phyloP scores from a whole-genome alignment of 1,139 yeast species.

The Diutina pseudorugosa region DNA sequence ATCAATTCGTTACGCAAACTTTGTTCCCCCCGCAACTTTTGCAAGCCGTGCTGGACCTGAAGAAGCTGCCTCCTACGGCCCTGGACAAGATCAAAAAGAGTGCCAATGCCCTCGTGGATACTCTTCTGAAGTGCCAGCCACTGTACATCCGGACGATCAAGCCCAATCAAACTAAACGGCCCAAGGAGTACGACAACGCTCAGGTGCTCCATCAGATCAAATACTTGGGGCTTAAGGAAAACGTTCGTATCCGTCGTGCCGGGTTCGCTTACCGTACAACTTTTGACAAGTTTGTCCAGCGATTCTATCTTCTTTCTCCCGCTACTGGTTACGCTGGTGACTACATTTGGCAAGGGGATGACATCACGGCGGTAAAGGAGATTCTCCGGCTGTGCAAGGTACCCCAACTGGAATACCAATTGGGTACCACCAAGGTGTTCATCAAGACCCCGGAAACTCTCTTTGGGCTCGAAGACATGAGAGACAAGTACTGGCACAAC shows the following conservation, averaged over 20 bases:
- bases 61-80: constrained; percentile 91
- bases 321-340: constrained; percentile 97
- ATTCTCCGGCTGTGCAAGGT: constrained; percentile 74
- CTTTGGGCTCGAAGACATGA: constrained; percentile 90
- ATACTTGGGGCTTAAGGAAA: constrained; percentile 91
- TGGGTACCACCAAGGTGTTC: constrained; percentile 91
- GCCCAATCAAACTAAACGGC: constrained; percentile 89
- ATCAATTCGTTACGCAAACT: constrained; percentile 44
- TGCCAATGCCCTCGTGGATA: constrained; percentile 84
- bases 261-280: constrained; percentile 98
- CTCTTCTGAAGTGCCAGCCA: constrained; percentile 82
- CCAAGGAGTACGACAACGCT: constrained; percentile 76
- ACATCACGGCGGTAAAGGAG: constrained; percentile 65
- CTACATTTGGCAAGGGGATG: constrained; percentile 88
- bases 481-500: constrained; percentile 96
- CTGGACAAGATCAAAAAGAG: constrained; percentile 88
- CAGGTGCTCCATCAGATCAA: constrained; percentile 95
- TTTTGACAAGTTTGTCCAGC: constrained; percentile 92
- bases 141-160: constrained; percentile 96
- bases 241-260: constrained; percentile 95
- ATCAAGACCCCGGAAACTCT: constrained; percentile 95
- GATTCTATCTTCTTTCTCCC: constrained; percentile 80
- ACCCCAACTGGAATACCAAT: constrained; percentile 72
- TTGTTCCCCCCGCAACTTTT: constrained; percentile 62
- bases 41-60: constrained; percentile 56